phyloP scores from a whole-genome alignment of 179 eudicot genomes.

The Silene coronaria region DNA sequence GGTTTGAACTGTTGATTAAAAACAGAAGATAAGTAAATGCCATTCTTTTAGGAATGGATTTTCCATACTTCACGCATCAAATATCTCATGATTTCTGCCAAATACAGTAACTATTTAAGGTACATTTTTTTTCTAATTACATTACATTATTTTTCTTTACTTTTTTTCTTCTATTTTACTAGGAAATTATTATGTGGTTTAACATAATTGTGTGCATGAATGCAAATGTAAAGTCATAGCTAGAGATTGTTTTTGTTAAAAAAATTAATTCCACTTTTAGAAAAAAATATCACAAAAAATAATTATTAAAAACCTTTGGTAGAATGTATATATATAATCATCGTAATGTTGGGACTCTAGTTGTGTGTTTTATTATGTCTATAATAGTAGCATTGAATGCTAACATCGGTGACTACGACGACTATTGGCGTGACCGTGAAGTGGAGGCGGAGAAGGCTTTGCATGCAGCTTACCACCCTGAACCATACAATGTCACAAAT shows the following conservation, averaged over 20 bases:
- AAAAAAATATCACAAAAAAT: neutral
- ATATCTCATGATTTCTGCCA: conserved; percentile 12
- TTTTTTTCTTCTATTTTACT: neutral
- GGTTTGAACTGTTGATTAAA: neutral
- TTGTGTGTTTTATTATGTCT: conserved; percentile 7
- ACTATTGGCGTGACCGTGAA: conserved; percentile 27
- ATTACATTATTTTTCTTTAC: conserved; percentile 6
- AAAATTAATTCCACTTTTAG: neutral
- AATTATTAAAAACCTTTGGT: neutral
- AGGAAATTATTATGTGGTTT: neutral
- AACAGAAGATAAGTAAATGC: neutral
- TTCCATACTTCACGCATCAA: conserved; percentile 14
- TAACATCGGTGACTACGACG: conserved; percentile 24
- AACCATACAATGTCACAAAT: conserved; percentile 49
- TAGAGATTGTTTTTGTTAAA: neutral
- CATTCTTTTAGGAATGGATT: conserved; percentile 16
- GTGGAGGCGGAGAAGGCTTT: conserved; percentile 22
- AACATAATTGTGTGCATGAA: neutral
- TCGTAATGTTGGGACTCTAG: neutral
- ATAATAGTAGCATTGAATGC: conserved; percentile 16
- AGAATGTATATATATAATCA: neutral
- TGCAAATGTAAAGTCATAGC: neutral
- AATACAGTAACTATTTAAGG: conserved; percentile 17
- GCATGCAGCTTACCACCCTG: conserved; percentile 31
- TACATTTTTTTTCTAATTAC: neutral